These are phyloP conservation scores for Rusavskia elegans DNA, from an alignment of 495 filamentous ascomycete genomes.

Conservation along the genomic window DNA sequence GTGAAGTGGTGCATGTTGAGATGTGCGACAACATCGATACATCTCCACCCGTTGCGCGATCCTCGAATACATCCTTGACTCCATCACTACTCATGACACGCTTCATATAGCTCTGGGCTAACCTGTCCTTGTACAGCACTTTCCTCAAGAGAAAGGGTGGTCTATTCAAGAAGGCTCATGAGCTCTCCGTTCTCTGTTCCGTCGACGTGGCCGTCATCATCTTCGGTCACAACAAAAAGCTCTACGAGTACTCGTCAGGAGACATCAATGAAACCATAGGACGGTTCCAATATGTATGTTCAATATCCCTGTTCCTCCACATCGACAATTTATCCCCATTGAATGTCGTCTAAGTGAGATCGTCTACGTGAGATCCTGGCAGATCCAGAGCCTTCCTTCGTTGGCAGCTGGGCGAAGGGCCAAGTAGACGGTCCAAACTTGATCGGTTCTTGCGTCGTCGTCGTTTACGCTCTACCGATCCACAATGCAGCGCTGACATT, in stretches of 20 bases:
- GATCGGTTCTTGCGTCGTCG: too few species aligned
- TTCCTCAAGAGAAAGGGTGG: conserved; percentile 98
- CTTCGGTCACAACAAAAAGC: conserved; percentile 93
- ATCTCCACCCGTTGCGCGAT: background rate
- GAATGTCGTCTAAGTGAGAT: background rate
- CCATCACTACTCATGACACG: background rate
- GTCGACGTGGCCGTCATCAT: conserved; percentile 98
- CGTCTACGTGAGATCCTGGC: too few species aligned
- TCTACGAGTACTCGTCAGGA: conserved; percentile 90
- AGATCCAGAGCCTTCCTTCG: too few species aligned
- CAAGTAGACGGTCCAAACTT: too few species aligned
- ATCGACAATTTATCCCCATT: background rate
- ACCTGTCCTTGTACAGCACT: conserved; percentile 42
- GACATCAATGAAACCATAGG: conserved; percentile 82
- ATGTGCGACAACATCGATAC: too few species aligned
- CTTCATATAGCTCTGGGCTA: background rate
- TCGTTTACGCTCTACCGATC: too few species aligned
- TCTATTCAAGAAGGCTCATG: conserved; percentile 98
- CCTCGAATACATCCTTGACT: background rate
- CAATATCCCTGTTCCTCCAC: background rate
- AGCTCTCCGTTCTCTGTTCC: conserved; percentile 91
- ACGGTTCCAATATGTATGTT: conserved; percentile 76
- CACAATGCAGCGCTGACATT: background rate
- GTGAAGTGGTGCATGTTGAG: too few species aligned
- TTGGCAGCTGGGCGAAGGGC: too few species aligned